Conservation (phyloP, 768 basidiomycete species). For the Pulveroboletus ravenelii region DNA sequence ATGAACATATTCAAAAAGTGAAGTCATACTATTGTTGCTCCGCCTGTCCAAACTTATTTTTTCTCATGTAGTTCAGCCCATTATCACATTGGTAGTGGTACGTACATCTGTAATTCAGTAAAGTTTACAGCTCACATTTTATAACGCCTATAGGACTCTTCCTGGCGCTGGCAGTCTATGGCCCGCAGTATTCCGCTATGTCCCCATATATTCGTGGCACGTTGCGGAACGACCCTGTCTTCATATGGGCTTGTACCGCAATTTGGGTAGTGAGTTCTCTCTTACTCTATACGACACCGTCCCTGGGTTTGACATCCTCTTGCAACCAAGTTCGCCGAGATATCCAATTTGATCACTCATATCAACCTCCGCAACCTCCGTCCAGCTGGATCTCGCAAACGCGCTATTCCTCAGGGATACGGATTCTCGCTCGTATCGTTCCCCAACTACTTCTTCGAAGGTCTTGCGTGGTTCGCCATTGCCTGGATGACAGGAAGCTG, state of each 20-base stretch:
- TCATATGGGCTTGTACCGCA: conserved; percentile 60
- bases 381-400: conserved; percentile 68
- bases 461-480: conserved; percentile 67
- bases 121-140: neutral
- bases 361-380: conserved; percentile 79
- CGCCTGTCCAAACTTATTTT: neutral
- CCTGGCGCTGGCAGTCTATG: conserved; percentile 77
- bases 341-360: conserved; percentile 83
- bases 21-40: conserved; percentile 12
- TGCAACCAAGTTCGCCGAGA: conserved; percentile 62
- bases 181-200: conserved; percentile 66
- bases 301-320: neutral
- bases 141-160: conserved; percentile 47
- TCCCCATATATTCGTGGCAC: conserved; percentile 62
- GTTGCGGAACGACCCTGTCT: conserved; percentile 56
- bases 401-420: conserved; percentile 89
- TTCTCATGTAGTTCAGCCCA: conserved; percentile 64
- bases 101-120: neutral
- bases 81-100: conserved; percentile 78
- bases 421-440: conserved; percentile 84
- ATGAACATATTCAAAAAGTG: conserved; percentile 88
- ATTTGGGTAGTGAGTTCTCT: conserved; percentile 67
- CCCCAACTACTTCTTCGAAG: conserved; percentile 96
- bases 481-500: conserved; percentile 73
- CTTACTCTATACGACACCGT: neutral